Evolutionary conservation across 164 flowering plant genomes (phyloP), one percentile per base, ranked within the genome.

Genomic region (Kalanchoe fedtschenkoi): DNA sequence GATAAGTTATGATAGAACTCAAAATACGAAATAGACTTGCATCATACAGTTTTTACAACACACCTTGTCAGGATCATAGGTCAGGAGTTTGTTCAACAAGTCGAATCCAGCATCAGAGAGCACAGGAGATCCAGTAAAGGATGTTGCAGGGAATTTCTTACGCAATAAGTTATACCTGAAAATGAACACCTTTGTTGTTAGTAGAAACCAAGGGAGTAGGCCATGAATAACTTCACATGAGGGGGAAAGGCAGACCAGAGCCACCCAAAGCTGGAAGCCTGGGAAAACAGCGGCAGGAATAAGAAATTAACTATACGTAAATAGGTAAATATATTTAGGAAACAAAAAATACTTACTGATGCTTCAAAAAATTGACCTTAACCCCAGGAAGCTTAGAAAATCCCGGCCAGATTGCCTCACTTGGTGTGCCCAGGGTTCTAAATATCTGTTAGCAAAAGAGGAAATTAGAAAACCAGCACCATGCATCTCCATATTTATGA

Each of bases 101-200:
- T 93, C 97, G 75, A 86, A 85, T 67, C 98, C 98, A 73, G 91
- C 74, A 74, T 88, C 97, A 62, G 97, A 90, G 34, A 93, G 90
- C 26, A 82, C 82, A 11, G 95, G 95, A 32, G 85, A 78, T 58
- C 96, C 96, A 56, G 88, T 85, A 76, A 90, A 90, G 61, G 98
- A 85, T 30, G 96, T 77, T 5, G 86, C 82, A 0, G 96, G 97
- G 65, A 93, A 90, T 68, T 82, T 88, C 73, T 79, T 81, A 28
- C 97, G 85, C 72, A 95, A 67, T 47, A 77, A 69, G 70, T 91
- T 95, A 72, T 79, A 88, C 91, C 97, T 93, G 87, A 77, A 51
- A 80, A 80, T 28, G 63, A 66, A 74, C 56, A 70, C 16, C 15
- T 56, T 69, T 65, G 47, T 47, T 17, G 74, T 87, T 75, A 82